Evolutionary conservation across 2,329 filamentous ascomycete genomes (phyloP).

Genomic region (Leptoxyphium fumago): DNA sequence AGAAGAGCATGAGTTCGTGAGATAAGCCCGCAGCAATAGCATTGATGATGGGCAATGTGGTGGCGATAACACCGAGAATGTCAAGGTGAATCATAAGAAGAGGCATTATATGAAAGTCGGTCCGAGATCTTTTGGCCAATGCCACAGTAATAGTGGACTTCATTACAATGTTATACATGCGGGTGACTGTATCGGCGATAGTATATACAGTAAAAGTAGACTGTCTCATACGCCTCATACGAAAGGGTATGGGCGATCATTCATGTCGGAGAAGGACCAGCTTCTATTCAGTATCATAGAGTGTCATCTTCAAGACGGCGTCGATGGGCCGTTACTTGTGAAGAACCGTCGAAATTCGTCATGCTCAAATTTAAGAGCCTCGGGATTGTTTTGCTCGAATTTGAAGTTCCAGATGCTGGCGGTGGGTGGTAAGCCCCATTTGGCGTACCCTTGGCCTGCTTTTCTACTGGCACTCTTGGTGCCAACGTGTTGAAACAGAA

Average conservation of each 20-base stretch:
- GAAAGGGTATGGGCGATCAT: too few species aligned
- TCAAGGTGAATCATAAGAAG: too few species aligned
- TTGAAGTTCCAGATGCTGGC: conserved; percentile 27
- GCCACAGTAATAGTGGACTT: too few species aligned
- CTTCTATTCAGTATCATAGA: neutral
- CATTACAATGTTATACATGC: too few species aligned
- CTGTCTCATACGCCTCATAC: too few species aligned
- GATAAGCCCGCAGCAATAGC: neutral
- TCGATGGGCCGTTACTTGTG: neutral
- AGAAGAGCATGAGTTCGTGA: neutral
- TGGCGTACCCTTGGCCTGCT: conserved; percentile 9
- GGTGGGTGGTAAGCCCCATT: conserved; percentile 17
- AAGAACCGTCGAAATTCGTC: neutral
- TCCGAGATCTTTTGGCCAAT: too few species aligned
- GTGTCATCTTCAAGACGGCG: neutral
- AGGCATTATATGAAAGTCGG: too few species aligned
- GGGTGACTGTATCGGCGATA: too few species aligned
- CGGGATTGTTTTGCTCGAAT: conserved; percentile 21
- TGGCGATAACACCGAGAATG: neutral
- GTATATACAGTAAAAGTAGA: too few species aligned
- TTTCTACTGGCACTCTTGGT: conserved; percentile 24
- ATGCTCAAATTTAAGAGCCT: neutral
- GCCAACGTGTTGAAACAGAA: conserved; percentile 31
- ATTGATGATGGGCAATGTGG: neutral
- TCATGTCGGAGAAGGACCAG: too few species aligned